phyloP scores from a whole-genome alignment of 495 filamentous ascomycete species.

The Cudoniella acicularis region DNA sequence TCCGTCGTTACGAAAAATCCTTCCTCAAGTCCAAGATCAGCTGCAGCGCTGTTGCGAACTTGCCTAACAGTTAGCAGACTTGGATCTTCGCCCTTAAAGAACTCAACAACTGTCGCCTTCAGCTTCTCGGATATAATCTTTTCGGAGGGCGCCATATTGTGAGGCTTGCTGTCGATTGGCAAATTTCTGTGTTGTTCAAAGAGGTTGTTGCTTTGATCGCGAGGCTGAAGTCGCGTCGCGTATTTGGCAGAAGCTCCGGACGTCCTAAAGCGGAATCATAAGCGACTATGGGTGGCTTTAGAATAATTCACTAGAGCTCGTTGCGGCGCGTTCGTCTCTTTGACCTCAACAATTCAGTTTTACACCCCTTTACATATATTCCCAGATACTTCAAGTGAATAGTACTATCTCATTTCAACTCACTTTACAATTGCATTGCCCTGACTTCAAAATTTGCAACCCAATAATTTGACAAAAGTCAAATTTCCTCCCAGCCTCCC shows the following conservation, averaged over 20 bases:
- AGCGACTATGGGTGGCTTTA: neutral
- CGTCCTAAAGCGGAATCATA: neutral
- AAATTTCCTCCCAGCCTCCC: neutral
- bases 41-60: constrained; percentile 64
- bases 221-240: constrained; percentile 1
- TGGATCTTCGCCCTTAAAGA: neutral
- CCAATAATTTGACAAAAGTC: neutral
- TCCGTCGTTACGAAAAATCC: constrained; percentile 65
- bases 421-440: no score
- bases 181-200: neutral
- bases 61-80: constrained; percentile 71
- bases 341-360: no score
- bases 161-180: neutral
- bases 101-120: constrained; percentile 12
- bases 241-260: neutral
- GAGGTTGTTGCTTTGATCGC: neutral
- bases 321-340: no score
- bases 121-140: neutral
- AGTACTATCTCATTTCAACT: no score
- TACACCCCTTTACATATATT: no score
- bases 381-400: no score
- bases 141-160: constrained; percentile 6
- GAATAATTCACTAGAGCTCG: no score
- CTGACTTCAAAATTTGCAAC: neutral
- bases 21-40: constrained; percentile 57